Evolutionary conservation across 1,284 basidiomycete species (phyloP).

Genomic region (Gastroboletus turbinatus): DNA sequence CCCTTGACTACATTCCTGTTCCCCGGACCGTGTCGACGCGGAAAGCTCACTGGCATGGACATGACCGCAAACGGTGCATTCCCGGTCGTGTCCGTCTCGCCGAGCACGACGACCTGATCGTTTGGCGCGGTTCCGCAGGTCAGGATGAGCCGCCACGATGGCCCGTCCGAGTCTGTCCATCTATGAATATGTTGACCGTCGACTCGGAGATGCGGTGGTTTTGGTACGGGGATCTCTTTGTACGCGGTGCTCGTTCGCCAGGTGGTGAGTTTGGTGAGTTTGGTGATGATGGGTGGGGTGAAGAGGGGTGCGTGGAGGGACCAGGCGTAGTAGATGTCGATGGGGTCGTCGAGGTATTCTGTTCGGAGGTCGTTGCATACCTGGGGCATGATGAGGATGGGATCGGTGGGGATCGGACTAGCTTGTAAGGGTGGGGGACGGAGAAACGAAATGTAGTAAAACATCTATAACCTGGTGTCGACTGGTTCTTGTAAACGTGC

Average conservation of each 20-base stretch:
- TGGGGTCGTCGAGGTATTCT: constrained; percentile 50
- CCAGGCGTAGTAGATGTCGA: constrained; percentile 62
- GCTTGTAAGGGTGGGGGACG: constrained; percentile 64
- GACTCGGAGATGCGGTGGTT: constrained; percentile 54
- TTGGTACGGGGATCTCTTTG: constrained; percentile 65
- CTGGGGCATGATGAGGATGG: constrained; percentile 64
- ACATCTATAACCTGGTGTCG: constrained; percentile 45
- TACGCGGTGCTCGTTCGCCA: constrained; percentile 68
- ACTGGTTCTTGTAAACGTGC: too few species aligned
- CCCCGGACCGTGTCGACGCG: constrained; percentile 16
- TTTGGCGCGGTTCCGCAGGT: constrained; percentile 33
- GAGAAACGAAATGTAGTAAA: constrained; percentile 76
- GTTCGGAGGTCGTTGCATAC: constrained; percentile 80
- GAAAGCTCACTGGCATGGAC: constrained; percentile 66
- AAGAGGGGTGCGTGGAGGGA: constrained; percentile 19
- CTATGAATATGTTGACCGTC: constrained; percentile 5
- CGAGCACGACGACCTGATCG: constrained; percentile 37
- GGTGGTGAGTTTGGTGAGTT: constrained; percentile 65
- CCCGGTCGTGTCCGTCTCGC: constrained; percentile 35
- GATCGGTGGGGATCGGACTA: constrained; percentile 32
- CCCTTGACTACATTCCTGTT: constrained; percentile 10
- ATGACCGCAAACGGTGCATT: constrained; percentile 53
- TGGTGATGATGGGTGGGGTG: constrained; percentile 33
- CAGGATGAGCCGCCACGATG: constrained; percentile 62
- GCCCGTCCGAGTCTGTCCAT: constrained; percentile 39